Base-by-base conservation (phyloP, 2,329 filamentous ascomycete genomes). In the Ambrosiella xylebori region DNA sequence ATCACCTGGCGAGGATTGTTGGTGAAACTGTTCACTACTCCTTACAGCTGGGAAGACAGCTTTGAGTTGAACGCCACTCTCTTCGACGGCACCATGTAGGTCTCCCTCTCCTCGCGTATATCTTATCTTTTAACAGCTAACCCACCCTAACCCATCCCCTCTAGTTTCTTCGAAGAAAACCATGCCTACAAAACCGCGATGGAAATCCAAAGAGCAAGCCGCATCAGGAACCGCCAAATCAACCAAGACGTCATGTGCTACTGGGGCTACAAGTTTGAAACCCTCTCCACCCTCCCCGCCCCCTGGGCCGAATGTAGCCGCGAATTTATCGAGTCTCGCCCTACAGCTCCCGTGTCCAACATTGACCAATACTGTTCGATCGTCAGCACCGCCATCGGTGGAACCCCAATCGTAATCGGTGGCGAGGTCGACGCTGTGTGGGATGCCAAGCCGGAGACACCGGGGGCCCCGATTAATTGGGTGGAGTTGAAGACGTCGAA, bases 251-350 rank as follows among this genome's bases (percentile, higher is more conserved):
- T 90, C 62, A 96, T 96, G 89, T 82, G 84, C 54, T 98, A 84
- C 66, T 97, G 91, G 91, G 91, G 91, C 40, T 98, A 98, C 73
- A 98, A 98, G 68, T 98, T 98, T 65, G 93, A 98, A 70, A 86
- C 88, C 0, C 71, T 98, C 1, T 82, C 84, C 6, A 83, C 93
- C 1, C 72, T 97, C 3, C 83, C 87, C 1, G 72, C 76, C 1
- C 78, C 84, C 0, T 96, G 90, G 82, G 82, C 78, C 57, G 79
- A 85, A 59, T 84, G 81, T 0, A 73, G 82, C 0, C 80, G 87
- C 58, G 83, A 86, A 0, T 81, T 83, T 60, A 96, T 98, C 62
- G 90, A 95, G 67, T 73, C 71, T 58, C 81, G 93, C 36, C 81
- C 86, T 49, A 69, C 80, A 2, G 75, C 85, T 57, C 66, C 83